Base-by-base conservation (phyloP, 768 basidiomycete species). In the Cyclocybe cylindracea region DNA sequence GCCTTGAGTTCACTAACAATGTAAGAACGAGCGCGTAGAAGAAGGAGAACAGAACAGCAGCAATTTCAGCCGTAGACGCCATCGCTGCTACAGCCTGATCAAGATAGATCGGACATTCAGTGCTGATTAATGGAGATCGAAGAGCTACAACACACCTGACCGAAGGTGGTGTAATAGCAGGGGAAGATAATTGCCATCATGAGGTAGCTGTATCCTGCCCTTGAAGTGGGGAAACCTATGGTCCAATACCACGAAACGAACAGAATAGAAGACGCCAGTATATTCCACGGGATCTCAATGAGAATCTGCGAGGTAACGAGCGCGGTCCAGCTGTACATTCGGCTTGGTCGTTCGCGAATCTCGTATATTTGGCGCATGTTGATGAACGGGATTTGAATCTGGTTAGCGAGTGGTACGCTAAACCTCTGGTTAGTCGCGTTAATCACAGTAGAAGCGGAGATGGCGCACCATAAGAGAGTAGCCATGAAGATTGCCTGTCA, bases 161-260 rank as follows among this genome's bases (percentile, higher is more conserved):
- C 62, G 19, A 61, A 54, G 4, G 62, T 58, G 10, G 58, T 51
- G 35, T 60, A 64, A 43, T 64, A 64, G 38, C 58, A 40, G 0
- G 60, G 60, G 46, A 52, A 61, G n/a, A 39, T 55, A 24, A 87
- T 56, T 14, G 72, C 77, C 19, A 83, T 54, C 59, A 82, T 67
- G 7, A 87, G 73, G 61, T 74, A 86, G 2, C 79, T 80, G 59
- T 80, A 86, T n/a, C 78, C 86, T 3, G 76, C 84, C 35, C 85
- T 69, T 11, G 73, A 71, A 1, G 66, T 69, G 7, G 73, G 71
- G 59, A 83, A 84, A 0, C 85, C 85, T 44, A 86, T 82, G 5
- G 85, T 84, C 81, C 82, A 87, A 66, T 78, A 88, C 86, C 86
- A 89, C 58, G 78, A 80, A 46, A 85, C 58, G 70, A 80, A 89